A percentile compares a stretch with the other conserved stretches of the same genome.
Evolutionary conservation across 495 filamentous ascomycete genomes (phyloP).

Genomic region (Xylaria flabelliformis): DNA sequence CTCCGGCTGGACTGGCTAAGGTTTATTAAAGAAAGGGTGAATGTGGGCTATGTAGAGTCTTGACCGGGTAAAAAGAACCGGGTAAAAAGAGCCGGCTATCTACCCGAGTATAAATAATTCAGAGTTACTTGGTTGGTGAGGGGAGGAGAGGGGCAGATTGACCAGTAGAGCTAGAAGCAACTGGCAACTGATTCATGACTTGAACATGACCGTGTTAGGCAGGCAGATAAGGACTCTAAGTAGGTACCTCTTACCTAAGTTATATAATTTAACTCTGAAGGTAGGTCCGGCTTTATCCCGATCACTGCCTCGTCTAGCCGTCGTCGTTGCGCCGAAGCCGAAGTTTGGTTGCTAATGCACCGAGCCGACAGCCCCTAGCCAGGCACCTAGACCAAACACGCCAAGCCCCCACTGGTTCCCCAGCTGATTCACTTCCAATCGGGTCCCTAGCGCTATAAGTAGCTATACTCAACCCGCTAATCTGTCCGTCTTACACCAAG

Average conservation of each 20-base stretch:
- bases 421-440: not conserved
- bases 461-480: no score
- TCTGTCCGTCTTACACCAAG: no score
- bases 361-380: not conserved
- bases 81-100: not conserved
- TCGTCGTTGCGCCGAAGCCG: not conserved
- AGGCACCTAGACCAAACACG: not conserved
- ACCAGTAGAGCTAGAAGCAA: constrained; percentile 1
- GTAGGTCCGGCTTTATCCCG: not conserved
- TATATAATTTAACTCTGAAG: not conserved
- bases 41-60: not conserved
- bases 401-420: not conserved
- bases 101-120: not conserved
- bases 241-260: constrained; percentile 12
- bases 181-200: not conserved
- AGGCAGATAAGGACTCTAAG: not conserved
- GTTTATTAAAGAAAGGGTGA: no score
- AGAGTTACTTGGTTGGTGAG: not conserved
- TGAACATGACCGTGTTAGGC: not conserved
- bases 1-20: not conserved
- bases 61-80: not conserved
- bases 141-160: not conserved
- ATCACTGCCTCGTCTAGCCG: constrained; percentile 23
- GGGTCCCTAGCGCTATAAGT: not conserved
- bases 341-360: not conserved